These are phyloP conservation scores for Ochromonas danica DNA, from an alignment of 108 stramenopile genomes.

Conservation along the genomic window DNA sequence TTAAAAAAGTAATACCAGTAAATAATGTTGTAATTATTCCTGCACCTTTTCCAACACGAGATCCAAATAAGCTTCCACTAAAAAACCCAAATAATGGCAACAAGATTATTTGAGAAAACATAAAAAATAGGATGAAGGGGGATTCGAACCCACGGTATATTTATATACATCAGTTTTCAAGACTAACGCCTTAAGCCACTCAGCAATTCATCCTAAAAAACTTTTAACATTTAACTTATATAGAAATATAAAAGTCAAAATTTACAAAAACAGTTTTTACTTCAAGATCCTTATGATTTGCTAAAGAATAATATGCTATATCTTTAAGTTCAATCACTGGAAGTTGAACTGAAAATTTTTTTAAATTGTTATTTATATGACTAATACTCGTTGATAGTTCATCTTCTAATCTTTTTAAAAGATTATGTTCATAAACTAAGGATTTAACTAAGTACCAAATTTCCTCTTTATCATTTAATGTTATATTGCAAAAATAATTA, in stretches of 20 bases:
- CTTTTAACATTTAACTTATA: conserved; percentile 18
- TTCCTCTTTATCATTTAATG: conserved; percentile 17
- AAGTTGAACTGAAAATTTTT: conserved; percentile 17
- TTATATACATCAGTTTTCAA: conserved; percentile 17
- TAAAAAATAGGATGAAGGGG: conserved; percentile 16
- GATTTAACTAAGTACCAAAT: conserved; percentile 17
- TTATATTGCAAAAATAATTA: conserved; percentile 18
- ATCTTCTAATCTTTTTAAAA: conserved; percentile 18
- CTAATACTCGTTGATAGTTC: conserved; percentile 16
- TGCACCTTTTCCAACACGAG: conserved; percentile 24
- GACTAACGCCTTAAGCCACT: conserved; percentile 14
- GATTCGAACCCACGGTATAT: conserved; percentile 15
- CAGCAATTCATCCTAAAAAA: conserved; percentile 17
- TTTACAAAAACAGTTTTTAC: conserved; percentile 17
- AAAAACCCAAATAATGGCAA: conserved; percentile 27
- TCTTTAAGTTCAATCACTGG: conserved; percentile 16
- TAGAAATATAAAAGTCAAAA: conserved; percentile 18
- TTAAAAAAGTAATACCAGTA: conserved; percentile 17
- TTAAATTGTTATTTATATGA: conserved; percentile 18
- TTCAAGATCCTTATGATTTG: conserved; percentile 17
- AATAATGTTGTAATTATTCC: conserved; percentile 24
- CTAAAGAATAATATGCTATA: conserved; percentile 17
- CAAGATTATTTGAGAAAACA: conserved; percentile 17
- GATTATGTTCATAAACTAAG: conserved; percentile 17
- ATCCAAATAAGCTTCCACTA: conserved; percentile 24